These are phyloP conservation scores for Phaeosphaeria sp. DNA, from an alignment of 2,329 filamentous ascomycete genomes.

Conservation along the genomic window DNA sequence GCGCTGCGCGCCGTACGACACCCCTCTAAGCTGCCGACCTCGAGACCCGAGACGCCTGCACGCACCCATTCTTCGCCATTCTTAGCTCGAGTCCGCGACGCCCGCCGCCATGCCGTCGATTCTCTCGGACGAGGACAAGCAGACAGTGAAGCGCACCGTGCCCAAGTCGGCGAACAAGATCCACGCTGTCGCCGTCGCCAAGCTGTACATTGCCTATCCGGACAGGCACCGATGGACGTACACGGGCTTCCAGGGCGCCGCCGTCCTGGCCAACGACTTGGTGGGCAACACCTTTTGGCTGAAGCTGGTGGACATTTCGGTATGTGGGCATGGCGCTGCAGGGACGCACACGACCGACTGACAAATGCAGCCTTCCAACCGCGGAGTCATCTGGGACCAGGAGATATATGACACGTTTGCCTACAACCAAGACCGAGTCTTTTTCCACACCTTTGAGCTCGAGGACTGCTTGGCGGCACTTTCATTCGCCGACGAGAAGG, in stretches of 20 bases:
- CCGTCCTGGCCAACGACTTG: constrained; percentile 89
- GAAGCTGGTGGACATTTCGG: constrained; percentile 95
- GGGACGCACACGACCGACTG: constrained; percentile 10
- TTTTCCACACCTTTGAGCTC: constrained; percentile 97
- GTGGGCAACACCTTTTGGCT: constrained; percentile 97
- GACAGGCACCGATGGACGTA: constrained; percentile 88
- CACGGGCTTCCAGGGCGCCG: constrained; percentile 89
- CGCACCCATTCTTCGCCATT: constrained; percentile 19
- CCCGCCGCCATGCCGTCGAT: constrained; percentile 63
- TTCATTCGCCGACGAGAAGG: constrained; percentile 95
- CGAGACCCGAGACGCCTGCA: constrained; percentile 15
- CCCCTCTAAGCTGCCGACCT: constrained; percentile 37
- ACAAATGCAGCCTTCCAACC: constrained; percentile 60
- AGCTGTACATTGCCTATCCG: constrained; percentile 91
- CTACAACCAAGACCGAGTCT: constrained; percentile 96
- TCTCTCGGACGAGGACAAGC: constrained; percentile 91
- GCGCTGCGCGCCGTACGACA: constrained; percentile 22
- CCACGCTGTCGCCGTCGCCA: constrained; percentile 89
- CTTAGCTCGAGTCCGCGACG: constrained; percentile 13
- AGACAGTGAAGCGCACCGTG: constrained; percentile 92
- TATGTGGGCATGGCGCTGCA: constrained; percentile 55
- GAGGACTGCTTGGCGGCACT: constrained; percentile 89
- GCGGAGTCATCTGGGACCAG: constrained; percentile 60
- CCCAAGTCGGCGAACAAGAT: constrained; percentile 98
- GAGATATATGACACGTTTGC: constrained; percentile 95